Evolutionary conservation across 75 land plant species (phyloP).

Genomic region (Azolla pinnata): DNA sequence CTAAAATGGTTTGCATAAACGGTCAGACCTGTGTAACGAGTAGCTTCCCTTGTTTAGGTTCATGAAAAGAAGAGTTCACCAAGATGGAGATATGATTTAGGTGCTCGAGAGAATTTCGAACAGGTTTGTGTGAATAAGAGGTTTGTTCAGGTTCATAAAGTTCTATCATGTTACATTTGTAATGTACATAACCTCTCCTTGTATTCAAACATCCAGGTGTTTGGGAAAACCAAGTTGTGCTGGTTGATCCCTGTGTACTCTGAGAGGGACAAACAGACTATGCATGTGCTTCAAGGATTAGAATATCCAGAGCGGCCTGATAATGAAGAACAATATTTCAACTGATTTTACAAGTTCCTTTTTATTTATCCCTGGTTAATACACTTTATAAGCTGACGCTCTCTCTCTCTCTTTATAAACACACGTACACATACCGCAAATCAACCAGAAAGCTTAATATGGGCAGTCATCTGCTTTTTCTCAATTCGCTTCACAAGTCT

Average conservation of each 20-base stretch:
- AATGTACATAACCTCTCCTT: too few relatives aligned
- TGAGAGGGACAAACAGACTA: constrained; percentile 45
- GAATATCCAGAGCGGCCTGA: constrained; percentile 56
- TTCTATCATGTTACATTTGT: neutral
- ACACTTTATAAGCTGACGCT: too few relatives aligned
- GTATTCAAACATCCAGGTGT: too few relatives aligned
- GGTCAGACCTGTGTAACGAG: constrained; percentile 1
- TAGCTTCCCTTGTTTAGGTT: constrained; percentile 10
- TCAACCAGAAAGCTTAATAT: too few relatives aligned
- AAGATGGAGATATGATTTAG: constrained; percentile 33
- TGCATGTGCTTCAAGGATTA: constrained; percentile 53
- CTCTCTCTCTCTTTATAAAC: too few relatives aligned
- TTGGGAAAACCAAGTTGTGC: constrained; percentile 40
- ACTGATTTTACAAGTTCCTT: too few relatives aligned
- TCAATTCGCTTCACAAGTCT: too few relatives aligned
- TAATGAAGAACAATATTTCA: constrained; percentile 24
- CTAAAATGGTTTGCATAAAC: neutral
- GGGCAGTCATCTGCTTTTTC: too few relatives aligned
- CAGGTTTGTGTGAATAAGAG: too few relatives aligned
- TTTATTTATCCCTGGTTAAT: too few relatives aligned
- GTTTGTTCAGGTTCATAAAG: too few relatives aligned
- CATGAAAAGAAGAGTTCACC: constrained; percentile 23
- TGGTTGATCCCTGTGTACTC: constrained; percentile 59
- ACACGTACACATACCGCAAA: too few relatives aligned
- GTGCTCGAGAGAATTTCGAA: constrained; percentile 22